These are phyloP conservation scores for Benincasa hispida DNA, from an alignment of 306 rosid species.

Conservation along the genomic window DNA sequence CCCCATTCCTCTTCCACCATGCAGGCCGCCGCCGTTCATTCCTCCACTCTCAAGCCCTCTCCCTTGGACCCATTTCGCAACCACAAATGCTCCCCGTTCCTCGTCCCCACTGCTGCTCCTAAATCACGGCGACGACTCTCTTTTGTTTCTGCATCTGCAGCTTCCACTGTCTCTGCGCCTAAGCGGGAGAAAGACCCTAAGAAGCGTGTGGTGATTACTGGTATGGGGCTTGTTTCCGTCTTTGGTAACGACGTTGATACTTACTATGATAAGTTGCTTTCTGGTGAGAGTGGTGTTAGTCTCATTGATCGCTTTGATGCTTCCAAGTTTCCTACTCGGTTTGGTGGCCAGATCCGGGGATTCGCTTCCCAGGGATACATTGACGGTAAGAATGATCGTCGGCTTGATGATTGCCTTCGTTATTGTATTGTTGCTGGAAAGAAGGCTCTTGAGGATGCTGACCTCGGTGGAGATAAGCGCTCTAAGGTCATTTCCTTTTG, in stretches of 20 bases:
- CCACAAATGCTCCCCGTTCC: neutral
- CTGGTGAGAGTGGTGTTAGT: constrained; percentile 76
- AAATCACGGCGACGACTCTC: constrained; percentile 20
- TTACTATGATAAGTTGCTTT: constrained; percentile 74
- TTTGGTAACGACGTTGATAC: constrained; percentile 68
- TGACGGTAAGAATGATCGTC: constrained; percentile 87
- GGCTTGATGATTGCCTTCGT: constrained; percentile 80
- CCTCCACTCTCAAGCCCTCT: constrained; percentile 39
- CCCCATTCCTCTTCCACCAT: constrained; percentile 16
- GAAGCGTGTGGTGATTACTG: constrained; percentile 90
- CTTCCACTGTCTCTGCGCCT: constrained; percentile 44
- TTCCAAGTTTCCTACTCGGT: constrained; percentile 86
- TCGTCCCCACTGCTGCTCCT: constrained; percentile 14
- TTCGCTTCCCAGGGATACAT: constrained; percentile 75
- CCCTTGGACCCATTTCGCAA: constrained; percentile 22
- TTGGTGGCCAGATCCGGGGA: constrained; percentile 87
- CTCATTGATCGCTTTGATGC: constrained; percentile 78
- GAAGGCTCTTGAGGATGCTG: constrained; percentile 76
- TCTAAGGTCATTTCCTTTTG: constrained; percentile 32
- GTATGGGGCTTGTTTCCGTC: constrained; percentile 81
- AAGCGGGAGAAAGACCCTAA: constrained; percentile 80
- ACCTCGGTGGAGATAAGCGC: constrained; percentile 48
- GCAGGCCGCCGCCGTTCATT: constrained; percentile 46
- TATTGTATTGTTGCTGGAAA: constrained; percentile 93
- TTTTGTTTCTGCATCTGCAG: constrained; percentile 31